A percentile compares a stretch with the other conserved stretches of the same genome.
phyloP scores from a whole-genome alignment of 2,329 filamentous ascomycete genomes.

The Colletotrichum salicis region DNA sequence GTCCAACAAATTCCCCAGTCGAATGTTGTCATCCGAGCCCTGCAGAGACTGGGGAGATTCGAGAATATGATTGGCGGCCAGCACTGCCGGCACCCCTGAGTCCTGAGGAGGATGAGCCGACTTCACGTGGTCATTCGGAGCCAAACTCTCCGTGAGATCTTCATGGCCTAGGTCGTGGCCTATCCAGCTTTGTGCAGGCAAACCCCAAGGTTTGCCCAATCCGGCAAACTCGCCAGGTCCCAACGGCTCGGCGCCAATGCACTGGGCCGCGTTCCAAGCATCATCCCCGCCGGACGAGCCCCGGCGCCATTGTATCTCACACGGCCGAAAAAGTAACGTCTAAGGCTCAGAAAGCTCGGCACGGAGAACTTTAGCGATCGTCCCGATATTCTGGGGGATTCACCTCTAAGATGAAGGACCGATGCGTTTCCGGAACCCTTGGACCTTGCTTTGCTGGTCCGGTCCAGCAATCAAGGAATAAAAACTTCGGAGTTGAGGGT shows the following conservation, averaged over 20 bases:
- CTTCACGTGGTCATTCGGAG: constrained; percentile 14
- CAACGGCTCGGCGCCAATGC: constrained; percentile 30
- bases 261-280: constrained; percentile 20
- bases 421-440: constrained; percentile 4
- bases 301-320: constrained; percentile 23
- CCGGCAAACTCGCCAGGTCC: constrained; percentile 12
- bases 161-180: not conserved
- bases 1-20: not conserved
- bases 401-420: constrained; percentile 12
- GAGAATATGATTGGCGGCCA: not conserved
- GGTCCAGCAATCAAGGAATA: not conserved
- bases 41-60: not conserved
- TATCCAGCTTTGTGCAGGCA: not conserved
- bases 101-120: not conserved
- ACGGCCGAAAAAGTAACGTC: constrained; percentile 26
- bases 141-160: constrained; percentile 10
- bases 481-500: constrained; percentile 6
- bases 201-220: not conserved
- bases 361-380: constrained; percentile 12
- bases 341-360: not conserved
- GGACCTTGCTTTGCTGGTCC: not conserved
- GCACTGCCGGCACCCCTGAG: not conserved
- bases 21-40: constrained; percentile 23
- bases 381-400: constrained; percentile 16
- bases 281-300: constrained; percentile 26